These are phyloP conservation scores for Pelargonium cotyledonis DNA, from an alignment of 441 rosid species.

Conservation along the genomic window DNA sequence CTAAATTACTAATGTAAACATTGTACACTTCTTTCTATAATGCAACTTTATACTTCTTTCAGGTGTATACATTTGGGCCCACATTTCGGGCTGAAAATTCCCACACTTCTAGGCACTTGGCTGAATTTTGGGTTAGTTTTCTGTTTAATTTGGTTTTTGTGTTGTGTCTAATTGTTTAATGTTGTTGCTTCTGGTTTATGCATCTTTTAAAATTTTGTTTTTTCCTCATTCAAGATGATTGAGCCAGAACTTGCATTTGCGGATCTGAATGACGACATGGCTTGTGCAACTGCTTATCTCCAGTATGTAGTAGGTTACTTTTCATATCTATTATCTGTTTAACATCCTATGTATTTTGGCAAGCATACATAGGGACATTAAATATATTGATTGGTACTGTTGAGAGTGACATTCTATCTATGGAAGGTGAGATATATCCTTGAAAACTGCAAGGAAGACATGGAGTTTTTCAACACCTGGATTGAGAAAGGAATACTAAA, in stretches of 20 bases:
- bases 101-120: conserved; percentile 86
- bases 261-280: conserved; percentile 91
- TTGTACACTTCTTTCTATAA: conserved; percentile 10
- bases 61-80: conserved; percentile 96
- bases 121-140: conserved; percentile 85
- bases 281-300: conserved; percentile 98
- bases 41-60: conserved; percentile 17
- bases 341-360: conserved; percentile 14
- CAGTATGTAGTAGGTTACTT: conserved; percentile 96
- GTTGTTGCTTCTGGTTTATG: conserved; percentile 12
- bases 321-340: conserved; percentile 36
- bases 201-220: conserved; percentile 19
- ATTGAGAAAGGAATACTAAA: conserved; percentile 88
- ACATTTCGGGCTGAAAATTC: conserved; percentile 97
- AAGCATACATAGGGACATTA: conserved; percentile 1
- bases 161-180: conserved; percentile 10
- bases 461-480: conserved; percentile 95
- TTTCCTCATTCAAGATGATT: conserved; percentile 56
- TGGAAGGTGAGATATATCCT: conserved; percentile 77
- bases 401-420: conserved; percentile 9
- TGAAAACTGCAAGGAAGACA: conserved; percentile 91
- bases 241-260: conserved; percentile 99
- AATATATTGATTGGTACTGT: conserved; percentile 7
- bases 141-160: conserved; percentile 8
- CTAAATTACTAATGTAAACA: conserved; percentile 9